Percentiles rank a stretch among this genome's conserved stretches.
Evolutionary conservation across 1,284 basidiomycete species (phyloP).

Genomic region (Hortiboletus rubellus): DNA sequence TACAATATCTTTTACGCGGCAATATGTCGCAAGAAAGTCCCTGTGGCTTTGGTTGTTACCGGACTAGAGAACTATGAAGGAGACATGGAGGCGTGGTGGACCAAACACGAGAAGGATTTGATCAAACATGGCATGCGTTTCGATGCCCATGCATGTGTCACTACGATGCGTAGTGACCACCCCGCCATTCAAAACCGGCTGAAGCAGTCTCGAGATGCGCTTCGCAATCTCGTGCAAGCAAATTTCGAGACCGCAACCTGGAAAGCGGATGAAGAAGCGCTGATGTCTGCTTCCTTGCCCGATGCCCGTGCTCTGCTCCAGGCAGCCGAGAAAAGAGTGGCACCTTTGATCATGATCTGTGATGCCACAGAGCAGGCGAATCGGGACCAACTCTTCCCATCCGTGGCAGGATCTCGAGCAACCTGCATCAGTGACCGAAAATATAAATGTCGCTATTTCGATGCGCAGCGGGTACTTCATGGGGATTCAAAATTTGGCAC

Average conservation of each 20-base stretch:
- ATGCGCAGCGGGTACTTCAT: slow-evolving; percentile 5
- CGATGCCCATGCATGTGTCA: slow-evolving; percentile 33
- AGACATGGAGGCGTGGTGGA: slow-evolving; percentile 38
- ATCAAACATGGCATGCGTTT: slow-evolving; percentile 30
- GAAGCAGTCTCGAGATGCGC: slow-evolving; percentile 18
- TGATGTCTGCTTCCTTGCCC: slow-evolving; percentile 24
- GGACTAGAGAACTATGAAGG: slow-evolving; percentile 36
- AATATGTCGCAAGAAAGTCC: slow-evolving; percentile 32
- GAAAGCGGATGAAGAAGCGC: slow-evolving; percentile 20
- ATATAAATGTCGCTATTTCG: slow-evolving; percentile 18
- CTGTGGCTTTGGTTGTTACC: slow-evolving; percentile 36
- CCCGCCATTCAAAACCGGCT: slow-evolving; percentile 28
- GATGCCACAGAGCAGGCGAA: slow-evolving; percentile 10
- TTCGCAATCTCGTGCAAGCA: slow-evolving; percentile 20
- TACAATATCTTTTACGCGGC: slow-evolving; percentile 35
- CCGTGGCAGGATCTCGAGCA: background rate
- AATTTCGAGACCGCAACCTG: slow-evolving; percentile 13
- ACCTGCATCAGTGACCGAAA: slow-evolving; percentile 4
- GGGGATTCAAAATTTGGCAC: background rate
- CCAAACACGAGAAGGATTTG: slow-evolving; percentile 29
- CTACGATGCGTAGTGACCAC: slow-evolving; percentile 32
- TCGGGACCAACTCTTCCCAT: slow-evolving; percentile 5
- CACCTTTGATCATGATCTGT: slow-evolving; percentile 21
- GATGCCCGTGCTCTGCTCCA: slow-evolving; percentile 22
- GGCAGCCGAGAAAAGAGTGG: slow-evolving; percentile 13